Base-by-base conservation (phyloP, 1,284 basidiomycete species). In the Taiwanofungus camphoratus region DNA sequence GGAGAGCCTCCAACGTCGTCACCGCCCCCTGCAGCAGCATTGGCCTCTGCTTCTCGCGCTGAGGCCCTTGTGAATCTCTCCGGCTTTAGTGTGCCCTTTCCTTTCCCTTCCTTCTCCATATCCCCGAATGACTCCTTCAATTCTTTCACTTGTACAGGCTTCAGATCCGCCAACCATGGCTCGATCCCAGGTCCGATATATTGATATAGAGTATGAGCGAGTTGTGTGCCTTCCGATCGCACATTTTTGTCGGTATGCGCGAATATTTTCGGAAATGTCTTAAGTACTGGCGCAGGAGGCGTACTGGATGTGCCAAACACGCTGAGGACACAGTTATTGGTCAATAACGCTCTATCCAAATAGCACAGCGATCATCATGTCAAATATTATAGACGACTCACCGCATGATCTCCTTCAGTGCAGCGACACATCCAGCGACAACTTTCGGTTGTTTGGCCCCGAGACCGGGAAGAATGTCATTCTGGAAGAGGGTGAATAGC, bases 121-220 rank as follows among this genome's bases (percentile, higher is more conserved):
- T 64, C 68, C 50, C 90, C 90, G 57, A 97, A 99, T 0, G 82
- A 76, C 59, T 96, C 94, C 56, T 92, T 91, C 48, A 99, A 66
- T 59, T 99, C 96, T 62, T 97, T 94, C 33, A 94, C 82, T 64
- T 99, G 96, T n/a, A 99, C 93, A 0, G 96, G 92, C 63, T 99
- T 99, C 49, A 99, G 76, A 52, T 96, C 90, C n/a, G 79, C 70
- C 8, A 99, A 69, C 66, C 85, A 92, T 34, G 92, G 80, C 43
- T 92, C 84, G 48, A 99, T 85, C 1, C 84, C 87, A 1, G 87
- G 71, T 18, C 96, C 96, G 51, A 99, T 82, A 62, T 83, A 94
- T 51, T 87, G 85, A 69, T 99, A 95, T 5, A 99, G 67, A 3
- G 75, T 71, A 52, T 87, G 80, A 0, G 82, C 76, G 15, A 99